phyloP scores from a whole-genome alignment of 805 yeast genomes.

The Nakazawaea wyomingensis region DNA sequence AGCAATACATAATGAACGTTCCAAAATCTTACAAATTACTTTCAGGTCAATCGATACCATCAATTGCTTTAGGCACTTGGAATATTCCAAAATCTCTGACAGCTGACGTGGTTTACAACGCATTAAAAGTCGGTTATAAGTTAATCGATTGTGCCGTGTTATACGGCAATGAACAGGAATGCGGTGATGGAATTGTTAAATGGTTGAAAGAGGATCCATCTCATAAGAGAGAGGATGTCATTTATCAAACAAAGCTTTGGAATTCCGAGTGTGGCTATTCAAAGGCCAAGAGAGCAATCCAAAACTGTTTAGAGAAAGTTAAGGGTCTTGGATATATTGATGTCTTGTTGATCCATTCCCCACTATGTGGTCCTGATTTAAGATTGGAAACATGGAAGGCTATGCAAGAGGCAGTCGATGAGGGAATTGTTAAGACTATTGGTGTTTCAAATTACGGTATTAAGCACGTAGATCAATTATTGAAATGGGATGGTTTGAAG shows the following conservation, averaged over 20 bases:
- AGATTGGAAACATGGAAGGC: conserved; percentile 67
- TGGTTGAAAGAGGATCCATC: conserved; percentile 34
- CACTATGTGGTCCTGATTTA: conserved; percentile 39
- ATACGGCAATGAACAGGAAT: conserved; percentile 44
- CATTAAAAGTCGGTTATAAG: conserved; percentile 39
- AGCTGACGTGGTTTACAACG: conserved; percentile 34
- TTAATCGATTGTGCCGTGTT: conserved; percentile 44
- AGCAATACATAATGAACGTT: conserved; percentile 3
- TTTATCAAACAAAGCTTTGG: conserved; percentile 74
- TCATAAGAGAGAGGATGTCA: conserved; percentile 45
- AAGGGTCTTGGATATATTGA: conserved; percentile 64
- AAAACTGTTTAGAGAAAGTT: conserved; percentile 47
- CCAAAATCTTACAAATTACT: conserved; percentile 33
- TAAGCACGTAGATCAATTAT: conserved; percentile 54
- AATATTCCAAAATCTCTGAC: conserved; percentile 32
- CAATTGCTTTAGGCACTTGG: conserved; percentile 48
- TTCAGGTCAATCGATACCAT: conserved; percentile 49
- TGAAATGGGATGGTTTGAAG: conserved; percentile 48
- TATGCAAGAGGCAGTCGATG: conserved; percentile 64
- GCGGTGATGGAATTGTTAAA: conserved; percentile 40
- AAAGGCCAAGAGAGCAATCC: conserved; percentile 53
- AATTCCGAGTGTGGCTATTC: conserved; percentile 56
- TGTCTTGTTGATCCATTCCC: conserved; percentile 62
- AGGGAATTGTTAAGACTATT: conserved; percentile 55
- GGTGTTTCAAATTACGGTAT: conserved; percentile 77